phyloP scores from a whole-genome alignment of 2,329 filamentous ascomycete species.

The Lachnellula subtilissima region DNA sequence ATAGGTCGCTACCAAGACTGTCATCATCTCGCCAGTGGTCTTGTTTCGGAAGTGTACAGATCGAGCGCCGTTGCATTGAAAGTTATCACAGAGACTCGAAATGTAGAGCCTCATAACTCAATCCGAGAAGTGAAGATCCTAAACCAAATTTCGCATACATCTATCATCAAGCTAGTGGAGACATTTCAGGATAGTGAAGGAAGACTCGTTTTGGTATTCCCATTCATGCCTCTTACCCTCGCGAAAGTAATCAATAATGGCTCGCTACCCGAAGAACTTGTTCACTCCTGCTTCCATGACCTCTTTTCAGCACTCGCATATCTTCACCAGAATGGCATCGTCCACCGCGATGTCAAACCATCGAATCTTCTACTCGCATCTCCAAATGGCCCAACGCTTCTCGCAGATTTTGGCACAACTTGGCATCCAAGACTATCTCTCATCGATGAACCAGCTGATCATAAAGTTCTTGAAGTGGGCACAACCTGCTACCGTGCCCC shows the following conservation, averaged over 20 bases:
- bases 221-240: constrained; percentile 73
- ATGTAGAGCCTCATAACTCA: constrained; percentile 78
- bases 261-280: constrained; percentile 31
- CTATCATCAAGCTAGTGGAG: constrained; percentile 64
- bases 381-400: constrained; percentile 63
- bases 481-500: constrained; percentile 88
- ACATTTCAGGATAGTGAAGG: constrained; percentile 68
- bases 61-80: constrained; percentile 67
- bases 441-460: constrained; percentile 54
- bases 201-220: constrained; percentile 75
- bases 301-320: constrained; percentile 66
- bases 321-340: constrained; percentile 70
- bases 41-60: constrained; percentile 81
- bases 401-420: constrained; percentile 89
- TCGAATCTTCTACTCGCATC: constrained; percentile 76
- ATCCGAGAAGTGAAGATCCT: constrained; percentile 75
- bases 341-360: constrained; percentile 93
- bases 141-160: constrained; percentile 48
- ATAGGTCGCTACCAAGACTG: constrained; percentile 54
- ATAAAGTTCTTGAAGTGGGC: constrained; percentile 88
- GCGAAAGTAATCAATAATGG: constrained; percentile 56
- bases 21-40: constrained; percentile 55
- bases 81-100: constrained; percentile 69
- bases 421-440: constrained; percentile 60
- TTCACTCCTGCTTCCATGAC: constrained; percentile 51